These are phyloP conservation scores for Saksenaea vasiformis DNA, from an alignment of 371 early-diverging fungal species.

Conservation along the genomic window DNA sequence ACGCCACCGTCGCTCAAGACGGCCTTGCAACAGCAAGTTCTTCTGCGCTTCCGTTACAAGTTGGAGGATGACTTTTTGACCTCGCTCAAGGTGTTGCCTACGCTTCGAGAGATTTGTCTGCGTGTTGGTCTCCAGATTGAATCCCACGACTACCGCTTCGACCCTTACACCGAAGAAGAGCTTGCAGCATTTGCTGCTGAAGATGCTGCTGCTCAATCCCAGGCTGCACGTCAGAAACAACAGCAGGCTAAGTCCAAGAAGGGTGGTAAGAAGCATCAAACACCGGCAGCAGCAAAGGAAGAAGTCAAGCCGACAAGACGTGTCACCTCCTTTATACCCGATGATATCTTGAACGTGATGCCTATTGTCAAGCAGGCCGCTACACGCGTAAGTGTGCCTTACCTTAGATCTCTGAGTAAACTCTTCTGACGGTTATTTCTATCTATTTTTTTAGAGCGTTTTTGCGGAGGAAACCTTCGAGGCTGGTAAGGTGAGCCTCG, in stretches of 20 bases:
- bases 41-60: conserved; percentile 75
- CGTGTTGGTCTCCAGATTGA: conserved; percentile 86
- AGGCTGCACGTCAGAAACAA: conserved; percentile 38
- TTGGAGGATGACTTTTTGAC: conserved; percentile 57
- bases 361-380: conserved; percentile 83
- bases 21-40: conserved; percentile 61
- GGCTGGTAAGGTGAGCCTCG: conserved; percentile 80
- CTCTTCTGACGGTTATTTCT: background rate
- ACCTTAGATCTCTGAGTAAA: background rate
- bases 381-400: conserved; percentile 33
- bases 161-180: conserved; percentile 48
- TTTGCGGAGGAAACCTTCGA: conserved; percentile 92
- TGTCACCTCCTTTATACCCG: conserved; percentile 62
- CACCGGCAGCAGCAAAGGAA: conserved; percentile 11
- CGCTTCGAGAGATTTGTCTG: conserved; percentile 83
- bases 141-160: conserved; percentile 72
- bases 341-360: conserved; percentile 79
- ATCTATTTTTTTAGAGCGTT: conserved; percentile 41
- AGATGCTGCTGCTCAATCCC: conserved; percentile 28
- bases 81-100: conserved; percentile 58
- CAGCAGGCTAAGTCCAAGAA: conserved; percentile 32
- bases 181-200: conserved; percentile 43
- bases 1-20: conserved; percentile 65
- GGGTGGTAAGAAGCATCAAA: conserved; percentile 41
- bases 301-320: conserved; percentile 23